Percentiles rank a stretch among this genome's conserved stretches.
These are phyloP conservation scores for Russula griseocarnosa DNA, from an alignment of 768 basidiomycete species.

Conservation along the genomic window DNA sequence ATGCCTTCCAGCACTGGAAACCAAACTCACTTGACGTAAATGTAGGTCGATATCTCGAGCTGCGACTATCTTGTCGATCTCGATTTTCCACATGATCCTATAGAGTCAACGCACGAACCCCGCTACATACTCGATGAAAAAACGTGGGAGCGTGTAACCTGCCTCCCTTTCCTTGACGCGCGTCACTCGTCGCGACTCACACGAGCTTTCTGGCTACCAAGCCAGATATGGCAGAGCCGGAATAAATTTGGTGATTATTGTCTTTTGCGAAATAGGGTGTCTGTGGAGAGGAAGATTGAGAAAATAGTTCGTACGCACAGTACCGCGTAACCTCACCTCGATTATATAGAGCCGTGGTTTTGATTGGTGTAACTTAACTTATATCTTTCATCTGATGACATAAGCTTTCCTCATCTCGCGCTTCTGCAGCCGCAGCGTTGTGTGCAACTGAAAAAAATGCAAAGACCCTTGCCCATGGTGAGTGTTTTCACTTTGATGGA, in stretches of 20 bases:
- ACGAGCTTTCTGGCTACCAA: constrained; percentile 78
- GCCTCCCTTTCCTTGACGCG: constrained; percentile 81
- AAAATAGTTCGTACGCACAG: constrained; percentile 1
- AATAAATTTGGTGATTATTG: constrained; percentile 92
- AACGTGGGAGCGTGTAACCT: constrained; percentile 79
- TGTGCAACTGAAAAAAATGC: constrained; percentile 56
- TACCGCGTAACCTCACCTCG: neutral
- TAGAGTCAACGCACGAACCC: constrained; percentile 59
- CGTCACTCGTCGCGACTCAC: constrained; percentile 67
- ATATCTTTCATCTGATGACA: constrained; percentile 15
- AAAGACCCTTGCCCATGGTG: constrained; percentile 50
- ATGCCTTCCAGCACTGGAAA: constrained; percentile 10
- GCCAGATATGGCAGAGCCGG: constrained; percentile 55
- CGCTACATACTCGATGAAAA: constrained; percentile 63
- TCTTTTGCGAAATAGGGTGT: constrained; percentile 62
- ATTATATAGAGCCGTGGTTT: too few species aligned
- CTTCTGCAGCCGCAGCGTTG: neutral
- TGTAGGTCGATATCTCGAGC: constrained; percentile 59
- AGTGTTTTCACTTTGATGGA: neutral
- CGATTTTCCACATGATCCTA: constrained; percentile 72
- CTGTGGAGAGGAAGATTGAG: constrained; percentile 33
- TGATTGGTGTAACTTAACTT: neutral
- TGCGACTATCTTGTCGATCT: constrained; percentile 93
- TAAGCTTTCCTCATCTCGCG: constrained; percentile 14
- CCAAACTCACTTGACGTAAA: constrained; percentile 1